Percentiles rank a stretch among this genome's conserved stretches.
Evolutionary conservation across 2,329 filamentous ascomycete species (phyloP).

Genomic region (Monosporascus sp.): DNA sequence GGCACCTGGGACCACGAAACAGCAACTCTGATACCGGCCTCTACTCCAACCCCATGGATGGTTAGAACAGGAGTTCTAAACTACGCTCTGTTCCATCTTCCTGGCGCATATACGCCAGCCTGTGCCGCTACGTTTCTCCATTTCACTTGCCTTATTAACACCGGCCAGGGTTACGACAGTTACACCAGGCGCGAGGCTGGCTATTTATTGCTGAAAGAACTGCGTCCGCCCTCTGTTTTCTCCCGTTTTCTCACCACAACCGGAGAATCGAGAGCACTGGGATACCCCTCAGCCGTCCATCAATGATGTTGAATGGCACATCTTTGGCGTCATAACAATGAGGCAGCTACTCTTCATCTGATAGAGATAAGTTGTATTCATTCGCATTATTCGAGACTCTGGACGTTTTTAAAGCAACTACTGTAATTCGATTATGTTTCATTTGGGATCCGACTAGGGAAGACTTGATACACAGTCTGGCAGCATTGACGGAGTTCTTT

Average conservation of each 20-base stretch:
- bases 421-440: background rate
- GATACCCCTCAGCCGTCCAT: no score
- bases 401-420: no score
- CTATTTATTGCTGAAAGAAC: background rate
- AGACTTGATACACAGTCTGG: slow-evolving; percentile 12
- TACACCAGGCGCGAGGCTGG: background rate
- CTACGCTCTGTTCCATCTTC: background rate
- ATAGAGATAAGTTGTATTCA: no score
- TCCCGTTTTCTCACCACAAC: background rate
- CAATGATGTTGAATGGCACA: no score
- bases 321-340: no score
- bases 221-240: slow-evolving; percentile 2
- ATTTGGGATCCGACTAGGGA: background rate
- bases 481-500: slow-evolving; percentile 25
- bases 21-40: background rate
- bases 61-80: background rate
- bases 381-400: no score
- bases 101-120: no score
- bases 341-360: no score
- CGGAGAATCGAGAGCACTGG: no score
- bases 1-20: background rate
- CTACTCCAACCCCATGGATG: background rate
- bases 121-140: no score
- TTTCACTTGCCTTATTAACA: background rate
- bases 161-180: background rate